phyloP scores from a whole-genome alignment of 305 asterid genomes.

The Nicotiana rustica region DNA sequence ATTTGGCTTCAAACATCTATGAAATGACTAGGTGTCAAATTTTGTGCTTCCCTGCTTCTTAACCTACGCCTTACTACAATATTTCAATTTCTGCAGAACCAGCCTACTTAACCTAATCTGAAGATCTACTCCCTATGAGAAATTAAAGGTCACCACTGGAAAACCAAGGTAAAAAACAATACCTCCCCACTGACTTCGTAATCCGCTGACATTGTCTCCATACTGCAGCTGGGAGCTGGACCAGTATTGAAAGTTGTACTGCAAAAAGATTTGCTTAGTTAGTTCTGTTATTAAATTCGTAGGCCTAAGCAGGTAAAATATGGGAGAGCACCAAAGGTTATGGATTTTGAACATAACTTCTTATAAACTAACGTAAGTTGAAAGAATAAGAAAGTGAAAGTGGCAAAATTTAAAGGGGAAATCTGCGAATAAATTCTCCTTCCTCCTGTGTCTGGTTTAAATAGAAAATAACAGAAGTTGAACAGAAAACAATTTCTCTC shows the following conservation, averaged over 20 bases:
- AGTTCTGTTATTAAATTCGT: slow-evolving; percentile 28
- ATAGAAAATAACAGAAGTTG: slow-evolving; percentile 23
- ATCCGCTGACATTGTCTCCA: slow-evolving; percentile 51
- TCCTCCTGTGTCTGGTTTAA: neutral
- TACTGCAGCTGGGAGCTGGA: slow-evolving; percentile 61
- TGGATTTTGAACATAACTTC: slow-evolving; percentile 22
- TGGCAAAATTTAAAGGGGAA: slow-evolving; percentile 10
- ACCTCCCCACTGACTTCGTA: slow-evolving; percentile 97
- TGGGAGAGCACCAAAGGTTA: slow-evolving; percentile 21
- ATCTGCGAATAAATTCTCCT: slow-evolving; percentile 15
- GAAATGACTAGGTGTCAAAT: neutral
- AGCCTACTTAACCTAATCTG: neutral
- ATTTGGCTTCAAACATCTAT: neutral
- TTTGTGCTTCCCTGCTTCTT: slow-evolving; percentile 20
- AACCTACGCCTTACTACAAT: slow-evolving; percentile 19
- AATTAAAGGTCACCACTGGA: slow-evolving; percentile 21
- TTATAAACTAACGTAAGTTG: neutral
- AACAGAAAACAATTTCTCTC: neutral
- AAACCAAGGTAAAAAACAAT: slow-evolving; percentile 36
- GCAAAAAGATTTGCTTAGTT: slow-evolving; percentile 48
- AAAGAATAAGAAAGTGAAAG: neutral
- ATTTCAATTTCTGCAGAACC: slow-evolving; percentile 4
- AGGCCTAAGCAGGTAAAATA: slow-evolving; percentile 15
- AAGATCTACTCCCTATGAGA: neutral
- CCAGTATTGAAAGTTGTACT: slow-evolving; percentile 74